These are phyloP conservation scores for Phlebiopsis gigantea DNA, from an alignment of 768 basidiomycete genomes.

Conservation along the genomic window DNA sequence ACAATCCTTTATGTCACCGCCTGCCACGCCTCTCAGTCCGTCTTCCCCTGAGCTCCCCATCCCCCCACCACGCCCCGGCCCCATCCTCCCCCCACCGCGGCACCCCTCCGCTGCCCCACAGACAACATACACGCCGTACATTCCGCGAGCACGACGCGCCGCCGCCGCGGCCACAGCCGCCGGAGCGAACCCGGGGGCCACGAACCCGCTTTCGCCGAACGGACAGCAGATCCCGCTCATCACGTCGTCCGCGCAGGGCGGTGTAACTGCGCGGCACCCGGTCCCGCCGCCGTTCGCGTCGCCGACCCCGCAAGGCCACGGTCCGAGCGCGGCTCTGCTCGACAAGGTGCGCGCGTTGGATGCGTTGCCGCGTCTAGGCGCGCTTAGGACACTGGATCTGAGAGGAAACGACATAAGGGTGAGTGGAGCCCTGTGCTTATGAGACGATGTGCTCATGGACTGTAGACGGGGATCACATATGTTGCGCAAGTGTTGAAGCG, in stretches of 20 bases:
- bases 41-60: slow-evolving; percentile 31
- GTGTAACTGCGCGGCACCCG: slow-evolving; percentile 43
- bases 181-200: slow-evolving; percentile 12
- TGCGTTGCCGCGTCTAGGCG: slow-evolving; percentile 78
- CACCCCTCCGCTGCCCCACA: slow-evolving; percentile 48
- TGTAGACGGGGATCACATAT: slow-evolving; percentile 73
- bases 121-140: slow-evolving; percentile 82
- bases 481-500: slow-evolving; percentile 94
- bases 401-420: slow-evolving; percentile 90
- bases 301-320: slow-evolving; percentile 21
- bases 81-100: slow-evolving; percentile 39
- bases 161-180: slow-evolving; percentile 25
- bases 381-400: slow-evolving; percentile 84
- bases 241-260: slow-evolving; percentile 47
- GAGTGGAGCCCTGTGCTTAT: slow-evolving; percentile 26
- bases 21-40: slow-evolving; percentile 24
- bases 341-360: slow-evolving; percentile 91
- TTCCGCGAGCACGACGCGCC: slow-evolving; percentile 57
- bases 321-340: slow-evolving; percentile 72
- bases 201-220: slow-evolving; percentile 34
- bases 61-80: slow-evolving; percentile 28
- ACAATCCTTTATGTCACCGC: slow-evolving; percentile 27
- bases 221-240: slow-evolving; percentile 63
- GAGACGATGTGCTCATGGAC: background rate
- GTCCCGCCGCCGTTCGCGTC: slow-evolving; percentile 16